Percentiles rank a stretch among this genome's conserved stretches.
phyloP scores from a whole-genome alignment of 805 yeast genomes.

The Cyberlindnera misumaiensis region DNA sequence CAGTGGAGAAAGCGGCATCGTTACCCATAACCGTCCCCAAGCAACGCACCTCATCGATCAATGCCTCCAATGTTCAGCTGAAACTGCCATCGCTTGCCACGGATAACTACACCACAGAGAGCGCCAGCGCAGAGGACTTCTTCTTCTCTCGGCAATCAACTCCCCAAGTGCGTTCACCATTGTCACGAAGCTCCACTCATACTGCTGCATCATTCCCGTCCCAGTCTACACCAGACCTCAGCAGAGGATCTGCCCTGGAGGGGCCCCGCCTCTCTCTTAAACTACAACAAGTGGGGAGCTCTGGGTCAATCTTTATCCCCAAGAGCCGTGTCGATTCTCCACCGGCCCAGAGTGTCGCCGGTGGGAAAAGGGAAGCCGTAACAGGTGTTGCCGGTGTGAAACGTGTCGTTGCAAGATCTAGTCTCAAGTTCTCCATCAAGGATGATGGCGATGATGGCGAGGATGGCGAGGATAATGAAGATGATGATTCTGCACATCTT shows the following conservation, averaged over 20 bases:
- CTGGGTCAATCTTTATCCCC: slow-evolving; percentile 29
- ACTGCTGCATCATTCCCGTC: neutral
- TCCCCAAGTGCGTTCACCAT: slow-evolving; percentile 1
- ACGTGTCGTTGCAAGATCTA: slow-evolving; percentile 7
- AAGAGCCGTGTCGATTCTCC: slow-evolving; percentile 30
- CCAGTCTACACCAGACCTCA: neutral
- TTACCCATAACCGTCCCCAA: slow-evolving; percentile 15
- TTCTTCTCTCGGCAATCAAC: slow-evolving; percentile 14
- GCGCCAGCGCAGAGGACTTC: slow-evolving; percentile 22
- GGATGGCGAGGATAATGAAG: slow-evolving; percentile 11
- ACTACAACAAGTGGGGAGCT: neutral
- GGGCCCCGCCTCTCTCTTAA: neutral
- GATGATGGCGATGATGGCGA: slow-evolving; percentile 7
- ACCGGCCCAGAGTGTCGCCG: slow-evolving; percentile 16
- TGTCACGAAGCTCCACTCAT: neutral
- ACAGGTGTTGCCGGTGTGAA: slow-evolving; percentile 9
- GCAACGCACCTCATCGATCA: slow-evolving; percentile 14
- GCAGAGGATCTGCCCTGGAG: neutral
- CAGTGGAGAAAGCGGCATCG: slow-evolving; percentile 25
- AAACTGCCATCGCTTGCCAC: slow-evolving; percentile 3
- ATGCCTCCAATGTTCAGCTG: slow-evolving; percentile 15
- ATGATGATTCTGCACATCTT: slow-evolving; percentile 10
- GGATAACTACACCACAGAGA: slow-evolving; percentile 5
- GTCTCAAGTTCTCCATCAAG: slow-evolving; percentile 8
- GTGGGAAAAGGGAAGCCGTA: slow-evolving; percentile 1